These are phyloP conservation scores for Hippophae gyantsensis DNA, from an alignment of 306 rosid genomes.

Conservation along the genomic window DNA sequence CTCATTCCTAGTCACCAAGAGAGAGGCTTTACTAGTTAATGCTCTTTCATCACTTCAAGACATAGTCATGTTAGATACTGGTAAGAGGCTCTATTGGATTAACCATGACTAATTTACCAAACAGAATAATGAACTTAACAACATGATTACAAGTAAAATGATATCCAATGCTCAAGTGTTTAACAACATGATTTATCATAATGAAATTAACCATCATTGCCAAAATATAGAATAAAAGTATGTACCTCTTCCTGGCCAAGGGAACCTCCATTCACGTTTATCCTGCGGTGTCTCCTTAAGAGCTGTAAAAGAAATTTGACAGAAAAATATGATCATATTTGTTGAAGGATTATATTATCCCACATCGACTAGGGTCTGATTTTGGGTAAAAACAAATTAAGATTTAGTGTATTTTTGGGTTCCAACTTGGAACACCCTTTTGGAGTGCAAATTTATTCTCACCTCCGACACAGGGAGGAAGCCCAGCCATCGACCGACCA, in stretches of 20 bases:
- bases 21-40: background rate
- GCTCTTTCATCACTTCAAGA: background rate
- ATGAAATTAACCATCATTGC: background rate
- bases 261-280: slow-evolving; percentile 51
- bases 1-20: slow-evolving; percentile 11
- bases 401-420: too few species aligned
- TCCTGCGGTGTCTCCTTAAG: slow-evolving; percentile 75
- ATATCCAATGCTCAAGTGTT: background rate
- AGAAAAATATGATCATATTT: too few species aligned
- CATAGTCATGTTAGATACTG: background rate
- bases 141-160: too few species aligned
- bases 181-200: background rate
- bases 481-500: too few species aligned
- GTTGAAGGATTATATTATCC: too few species aligned
- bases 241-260: slow-evolving; percentile 89
- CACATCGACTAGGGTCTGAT: too few species aligned
- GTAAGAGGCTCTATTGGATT: slow-evolving; percentile 8
- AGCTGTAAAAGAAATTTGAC: slow-evolving; percentile 40
- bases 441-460: too few species aligned
- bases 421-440: too few species aligned
- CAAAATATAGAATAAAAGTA: slow-evolving; percentile 8
- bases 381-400: too few species aligned
- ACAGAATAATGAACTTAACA: too few species aligned
- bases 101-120: slow-evolving; percentile 1
- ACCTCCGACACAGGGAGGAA: too few species aligned